Evolutionary conservation across 2,329 filamentous ascomycete genomes (phyloP).

Genomic region (Beauveria australis): DNA sequence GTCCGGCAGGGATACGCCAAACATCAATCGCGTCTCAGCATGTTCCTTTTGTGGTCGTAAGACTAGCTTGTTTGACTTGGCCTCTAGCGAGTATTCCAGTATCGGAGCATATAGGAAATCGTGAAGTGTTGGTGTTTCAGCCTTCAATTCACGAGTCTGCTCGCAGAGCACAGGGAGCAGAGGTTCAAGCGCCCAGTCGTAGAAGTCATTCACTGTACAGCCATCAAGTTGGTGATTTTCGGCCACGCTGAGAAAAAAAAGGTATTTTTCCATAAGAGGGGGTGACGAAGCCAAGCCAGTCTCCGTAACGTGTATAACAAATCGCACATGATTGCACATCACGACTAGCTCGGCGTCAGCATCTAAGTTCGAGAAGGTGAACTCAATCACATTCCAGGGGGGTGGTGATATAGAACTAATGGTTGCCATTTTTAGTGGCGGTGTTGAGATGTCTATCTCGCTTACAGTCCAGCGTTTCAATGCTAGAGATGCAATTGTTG

Average conservation of each 20-base stretch:
- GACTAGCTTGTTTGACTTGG: background rate
- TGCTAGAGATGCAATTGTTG: too few species aligned
- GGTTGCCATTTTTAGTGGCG: background rate
- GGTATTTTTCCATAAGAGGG: background rate
- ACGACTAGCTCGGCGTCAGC: background rate
- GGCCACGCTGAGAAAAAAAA: background rate
- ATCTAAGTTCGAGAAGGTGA: background rate
- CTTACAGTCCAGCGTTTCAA: background rate
- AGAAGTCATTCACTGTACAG: background rate
- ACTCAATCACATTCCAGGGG: background rate
- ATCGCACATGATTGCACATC: background rate
- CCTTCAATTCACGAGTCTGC: background rate
- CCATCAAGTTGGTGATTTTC: background rate
- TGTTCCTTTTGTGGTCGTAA: background rate
- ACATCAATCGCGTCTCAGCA: background rate
- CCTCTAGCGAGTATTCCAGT: background rate
- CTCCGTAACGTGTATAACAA: background rate
- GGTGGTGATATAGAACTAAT: background rate
- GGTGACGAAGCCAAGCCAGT: background rate
- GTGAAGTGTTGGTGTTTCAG: background rate
- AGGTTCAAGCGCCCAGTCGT: background rate
- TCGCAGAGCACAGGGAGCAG: background rate
- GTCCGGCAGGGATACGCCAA: background rate
- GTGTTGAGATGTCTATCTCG: background rate
- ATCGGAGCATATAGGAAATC: background rate